These are phyloP conservation scores for Holtermanniella nyarrowii DNA, from an alignment of 768 basidiomycete species.

Conservation along the genomic window DNA sequence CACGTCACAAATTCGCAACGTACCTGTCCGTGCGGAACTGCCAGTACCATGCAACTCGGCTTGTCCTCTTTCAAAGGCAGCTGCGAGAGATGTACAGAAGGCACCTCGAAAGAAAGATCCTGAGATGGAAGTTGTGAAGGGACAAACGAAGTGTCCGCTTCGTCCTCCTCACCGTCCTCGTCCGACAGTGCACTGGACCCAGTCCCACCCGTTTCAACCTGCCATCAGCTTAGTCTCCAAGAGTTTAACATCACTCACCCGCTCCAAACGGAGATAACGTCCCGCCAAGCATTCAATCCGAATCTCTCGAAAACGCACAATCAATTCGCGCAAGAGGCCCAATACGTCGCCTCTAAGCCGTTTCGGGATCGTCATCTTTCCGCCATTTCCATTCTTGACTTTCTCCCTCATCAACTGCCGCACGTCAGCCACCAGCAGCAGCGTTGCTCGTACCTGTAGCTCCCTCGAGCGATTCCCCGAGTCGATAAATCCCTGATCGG, in stretches of 20 bases:
- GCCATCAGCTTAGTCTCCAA: too few species aligned
- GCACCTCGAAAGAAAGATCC: not conserved
- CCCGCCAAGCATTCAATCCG: too few species aligned
- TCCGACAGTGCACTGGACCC: too few species aligned
- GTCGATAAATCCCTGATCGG: too few species aligned
- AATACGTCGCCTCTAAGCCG: not conserved
- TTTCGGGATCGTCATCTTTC: slow-evolving; percentile 3
- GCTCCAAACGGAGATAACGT: too few species aligned
- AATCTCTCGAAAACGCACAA: too few species aligned
- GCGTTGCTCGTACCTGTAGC: not conserved
- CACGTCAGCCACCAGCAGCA: too few species aligned
- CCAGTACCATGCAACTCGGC: slow-evolving; percentile 49
- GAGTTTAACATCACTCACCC: too few species aligned
- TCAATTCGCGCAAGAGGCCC: too few species aligned
- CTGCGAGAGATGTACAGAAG: not conserved
- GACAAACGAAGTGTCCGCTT: not conserved
- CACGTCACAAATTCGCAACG: not conserved
- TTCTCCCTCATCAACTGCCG: too few species aligned
- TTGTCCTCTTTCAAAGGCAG: slow-evolving; percentile 54
- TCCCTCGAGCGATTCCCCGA: not conserved
- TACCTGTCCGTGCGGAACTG: not conserved
- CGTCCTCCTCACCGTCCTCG: too few species aligned
- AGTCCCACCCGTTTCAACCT: too few species aligned
- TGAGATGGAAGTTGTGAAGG: not conserved
- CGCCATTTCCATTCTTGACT: slow-evolving; percentile 14